Conservation (phyloP, 2,329 filamentous ascomycete genomes). For the Claviceps purpurea region DNA sequence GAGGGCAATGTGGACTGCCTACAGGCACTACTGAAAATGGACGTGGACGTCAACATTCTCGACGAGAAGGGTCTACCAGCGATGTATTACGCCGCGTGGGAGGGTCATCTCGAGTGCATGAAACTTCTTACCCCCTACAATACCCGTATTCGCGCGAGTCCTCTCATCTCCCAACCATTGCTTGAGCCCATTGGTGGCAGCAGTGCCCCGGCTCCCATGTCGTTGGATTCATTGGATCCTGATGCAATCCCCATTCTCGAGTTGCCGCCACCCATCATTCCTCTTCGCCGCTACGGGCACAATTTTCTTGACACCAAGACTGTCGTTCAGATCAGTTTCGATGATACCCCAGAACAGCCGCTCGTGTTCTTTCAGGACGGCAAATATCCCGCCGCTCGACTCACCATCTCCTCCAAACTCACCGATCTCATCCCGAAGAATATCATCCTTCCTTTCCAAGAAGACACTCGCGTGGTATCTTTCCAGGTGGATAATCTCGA, state of each 20-base stretch:
- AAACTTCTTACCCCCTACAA: constrained; percentile 59
- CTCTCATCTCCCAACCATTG: constrained; percentile 28
- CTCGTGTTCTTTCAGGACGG: constrained; percentile 94
- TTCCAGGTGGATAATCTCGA: constrained; percentile 94
- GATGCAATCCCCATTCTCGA: constrained; percentile 89
- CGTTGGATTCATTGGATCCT: constrained; percentile 60
- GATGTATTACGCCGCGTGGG: constrained; percentile 98
- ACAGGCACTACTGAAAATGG: constrained; percentile 64
- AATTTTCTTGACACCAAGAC: constrained; percentile 98
- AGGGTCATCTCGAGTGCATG: constrained; percentile 93
- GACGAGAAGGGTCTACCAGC: constrained; percentile 91
- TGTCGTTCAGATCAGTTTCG: constrained; percentile 85
- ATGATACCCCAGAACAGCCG: constrained; percentile 59
- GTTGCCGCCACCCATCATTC: constrained; percentile 90
- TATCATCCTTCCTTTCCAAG: constrained; percentile 86
- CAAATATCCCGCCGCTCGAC: constrained; percentile 85
- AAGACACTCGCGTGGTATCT: constrained; percentile 84
- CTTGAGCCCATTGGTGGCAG: constrained; percentile 33
- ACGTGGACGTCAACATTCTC: constrained; percentile 63
- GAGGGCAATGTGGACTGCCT: constrained; percentile 89
- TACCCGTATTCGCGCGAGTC: constrained; percentile 28
- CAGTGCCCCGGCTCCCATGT: constrained; percentile 44
- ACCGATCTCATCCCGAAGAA: constrained; percentile 96
- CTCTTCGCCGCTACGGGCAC: constrained; percentile 85
- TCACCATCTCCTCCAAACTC: constrained; percentile 92